Conservation (phyloP, 805 yeast species). For the Ogataea nitratoaversa region DNA sequence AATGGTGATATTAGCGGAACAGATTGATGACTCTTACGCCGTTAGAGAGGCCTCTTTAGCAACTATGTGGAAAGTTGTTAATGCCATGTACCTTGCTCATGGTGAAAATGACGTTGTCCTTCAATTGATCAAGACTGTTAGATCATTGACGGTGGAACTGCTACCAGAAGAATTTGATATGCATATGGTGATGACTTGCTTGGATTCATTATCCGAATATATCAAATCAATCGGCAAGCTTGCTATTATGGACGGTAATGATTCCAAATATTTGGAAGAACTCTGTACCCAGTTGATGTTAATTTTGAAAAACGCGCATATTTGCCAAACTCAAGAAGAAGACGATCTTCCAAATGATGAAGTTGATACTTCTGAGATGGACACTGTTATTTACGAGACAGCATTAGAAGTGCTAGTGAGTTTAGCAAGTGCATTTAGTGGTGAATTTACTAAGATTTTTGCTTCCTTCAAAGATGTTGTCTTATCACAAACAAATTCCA, state of each 20-base stretch:
- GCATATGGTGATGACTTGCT: slow-evolving; percentile 71
- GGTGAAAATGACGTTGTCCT: slow-evolving; percentile 56
- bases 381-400: slow-evolving; percentile 74
- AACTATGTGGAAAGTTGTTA: slow-evolving; percentile 78
- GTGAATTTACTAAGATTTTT: slow-evolving; percentile 70
- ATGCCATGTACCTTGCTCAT: slow-evolving; percentile 57
- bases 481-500: slow-evolving; percentile 51
- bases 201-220: slow-evolving; percentile 70
- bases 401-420: slow-evolving; percentile 82
- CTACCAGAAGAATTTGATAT: slow-evolving; percentile 81
- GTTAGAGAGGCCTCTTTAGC: slow-evolving; percentile 82
- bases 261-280: slow-evolving; percentile 53
- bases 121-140: slow-evolving; percentile 58
- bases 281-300: slow-evolving; percentile 69
- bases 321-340: slow-evolving; percentile 74
- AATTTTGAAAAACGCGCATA: slow-evolving; percentile 76
- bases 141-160: slow-evolving; percentile 58
- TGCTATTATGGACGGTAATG: slow-evolving; percentile 57
- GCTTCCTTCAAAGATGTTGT: slow-evolving; percentile 65
- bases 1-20: slow-evolving; percentile 58
- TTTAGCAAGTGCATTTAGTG: slow-evolving; percentile 71
- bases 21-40: slow-evolving; percentile 83
- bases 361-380: slow-evolving; percentile 50
- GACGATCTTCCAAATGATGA: slow-evolving; percentile 33
- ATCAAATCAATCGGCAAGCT: slow-evolving; percentile 69